phyloP scores from a whole-genome alignment of 1,284 basidiomycete species.

The Cryptococcus jaspeensis region DNA sequence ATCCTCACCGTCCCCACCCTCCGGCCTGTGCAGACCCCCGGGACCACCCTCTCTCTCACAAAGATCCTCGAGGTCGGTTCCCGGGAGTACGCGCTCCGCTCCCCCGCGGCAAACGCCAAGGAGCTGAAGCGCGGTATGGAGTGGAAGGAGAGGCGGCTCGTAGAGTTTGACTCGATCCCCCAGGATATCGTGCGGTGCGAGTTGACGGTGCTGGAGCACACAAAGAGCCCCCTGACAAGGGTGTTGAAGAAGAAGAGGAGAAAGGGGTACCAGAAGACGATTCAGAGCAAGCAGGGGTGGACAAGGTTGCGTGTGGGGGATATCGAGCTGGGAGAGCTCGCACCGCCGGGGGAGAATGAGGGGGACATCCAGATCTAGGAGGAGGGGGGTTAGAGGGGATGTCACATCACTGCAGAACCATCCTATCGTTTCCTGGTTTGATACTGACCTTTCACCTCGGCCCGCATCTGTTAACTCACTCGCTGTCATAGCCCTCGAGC shows the following conservation, averaged over 20 bases:
- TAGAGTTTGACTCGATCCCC: constrained; percentile 29
- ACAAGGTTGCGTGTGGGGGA: constrained; percentile 83
- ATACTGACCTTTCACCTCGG: too few species aligned
- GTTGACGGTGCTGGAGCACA: constrained; percentile 93
- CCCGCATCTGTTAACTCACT: too few species aligned
- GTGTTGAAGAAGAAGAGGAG: constrained; percentile 95
- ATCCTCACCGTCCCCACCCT: constrained; percentile 88
- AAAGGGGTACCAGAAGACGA: constrained; percentile 86
- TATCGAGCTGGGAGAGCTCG: constrained; percentile 51
- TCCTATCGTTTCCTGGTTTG: too few species aligned
- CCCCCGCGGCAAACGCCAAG: constrained; percentile 58
- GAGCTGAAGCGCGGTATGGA: constrained; percentile 43
- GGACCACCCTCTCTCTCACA: constrained; percentile 78
- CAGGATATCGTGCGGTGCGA: constrained; percentile 63
- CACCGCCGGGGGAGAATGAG: neutral
- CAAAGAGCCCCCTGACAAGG: constrained; percentile 85
- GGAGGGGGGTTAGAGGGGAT: neutral
- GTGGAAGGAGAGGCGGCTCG: constrained; percentile 14
- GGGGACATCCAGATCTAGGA: neutral
- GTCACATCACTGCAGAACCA: neutral
- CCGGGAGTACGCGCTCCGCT: constrained; percentile 74
- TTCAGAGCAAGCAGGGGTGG: constrained; percentile 88
- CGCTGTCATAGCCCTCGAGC: too few species aligned
- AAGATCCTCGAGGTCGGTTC: constrained; percentile 92
- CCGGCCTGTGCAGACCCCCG: constrained; percentile 60